Conservation (phyloP, 441 rosid species). For the Viola pubescens region DNA sequence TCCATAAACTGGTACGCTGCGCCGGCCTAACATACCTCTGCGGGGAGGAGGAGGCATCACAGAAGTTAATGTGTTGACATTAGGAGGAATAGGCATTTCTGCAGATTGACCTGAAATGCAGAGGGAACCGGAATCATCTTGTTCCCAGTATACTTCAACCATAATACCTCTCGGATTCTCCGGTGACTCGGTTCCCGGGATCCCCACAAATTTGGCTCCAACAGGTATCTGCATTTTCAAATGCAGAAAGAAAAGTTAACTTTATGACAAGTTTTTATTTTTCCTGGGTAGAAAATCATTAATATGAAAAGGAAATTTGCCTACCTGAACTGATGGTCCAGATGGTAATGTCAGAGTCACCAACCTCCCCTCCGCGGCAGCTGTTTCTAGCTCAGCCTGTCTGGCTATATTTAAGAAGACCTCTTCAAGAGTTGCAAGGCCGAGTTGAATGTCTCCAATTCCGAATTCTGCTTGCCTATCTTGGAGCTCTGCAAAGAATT, state of each 20-base stretch:
- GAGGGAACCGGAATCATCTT: conserved; percentile 65
- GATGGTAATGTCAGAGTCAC: conserved; percentile 58
- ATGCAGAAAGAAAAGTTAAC: not conserved
- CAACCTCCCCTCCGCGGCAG: conserved; percentile 57
- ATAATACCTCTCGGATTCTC: conserved; percentile 68
- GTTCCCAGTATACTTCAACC: conserved; percentile 90
- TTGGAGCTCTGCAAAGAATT: conserved; percentile 65
- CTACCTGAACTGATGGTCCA: conserved; percentile 54
- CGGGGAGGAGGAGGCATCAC: conserved; percentile 14
- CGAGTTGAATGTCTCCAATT: conserved; percentile 70
- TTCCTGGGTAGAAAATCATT: not conserved
- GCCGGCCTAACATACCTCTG: conserved; percentile 18
- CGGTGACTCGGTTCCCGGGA: conserved; percentile 54
- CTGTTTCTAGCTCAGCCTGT: conserved; percentile 79
- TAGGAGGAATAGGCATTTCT: conserved; percentile 48
- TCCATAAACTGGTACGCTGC: conserved; percentile 42
- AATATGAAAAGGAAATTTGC: conserved; percentile 1
- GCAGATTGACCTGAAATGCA: conserved; percentile 70
- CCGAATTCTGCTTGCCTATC: conserved; percentile 50
- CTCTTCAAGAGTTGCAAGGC: conserved; percentile 86
- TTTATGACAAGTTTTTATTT: not conserved
- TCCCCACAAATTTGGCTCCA: conserved; percentile 70
- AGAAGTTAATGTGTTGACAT: conserved; percentile 26
- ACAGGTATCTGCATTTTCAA: conserved; percentile 54
- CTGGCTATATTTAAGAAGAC: conserved; percentile 83